Evolutionary conservation across 306 rosid genomes (phyloP).

Genomic region (Mimosa pudica): DNA sequence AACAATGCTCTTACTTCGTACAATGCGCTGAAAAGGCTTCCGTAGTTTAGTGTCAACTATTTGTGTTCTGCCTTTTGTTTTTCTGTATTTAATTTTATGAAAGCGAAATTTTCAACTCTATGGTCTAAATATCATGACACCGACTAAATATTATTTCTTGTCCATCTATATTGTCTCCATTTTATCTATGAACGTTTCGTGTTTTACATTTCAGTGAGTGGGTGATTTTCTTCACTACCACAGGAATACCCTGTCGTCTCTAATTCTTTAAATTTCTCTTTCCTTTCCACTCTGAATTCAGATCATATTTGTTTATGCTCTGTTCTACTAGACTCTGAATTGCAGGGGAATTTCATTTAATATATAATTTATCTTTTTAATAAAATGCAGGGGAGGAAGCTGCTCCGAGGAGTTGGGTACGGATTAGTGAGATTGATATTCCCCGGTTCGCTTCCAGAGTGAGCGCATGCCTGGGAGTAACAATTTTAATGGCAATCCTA

Average conservation of each 20-base stretch:
- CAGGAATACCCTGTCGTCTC: no score
- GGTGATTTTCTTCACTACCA: not conserved
- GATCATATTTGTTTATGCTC: slow-evolving; percentile 16
- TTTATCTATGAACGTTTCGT: not conserved
- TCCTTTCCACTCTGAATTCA: not conserved
- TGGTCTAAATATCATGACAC: slow-evolving; percentile 9
- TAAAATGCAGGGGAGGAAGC: slow-evolving; percentile 56
- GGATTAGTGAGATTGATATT: slow-evolving; percentile 42
- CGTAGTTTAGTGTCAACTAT: not conserved
- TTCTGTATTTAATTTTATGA: slow-evolving; percentile 15
- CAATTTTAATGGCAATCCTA: slow-evolving; percentile 55
- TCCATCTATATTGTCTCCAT: slow-evolving; percentile 6
- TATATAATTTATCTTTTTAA: slow-evolving; percentile 16
- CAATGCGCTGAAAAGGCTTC: slow-evolving; percentile 39
- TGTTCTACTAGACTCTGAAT: slow-evolving; percentile 23
- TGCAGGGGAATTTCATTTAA: not conserved
- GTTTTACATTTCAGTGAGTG: slow-evolving; percentile 16
- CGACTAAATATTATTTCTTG: slow-evolving; percentile 27
- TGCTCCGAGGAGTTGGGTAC: slow-evolving; percentile 40
- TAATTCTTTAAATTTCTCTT: not conserved
- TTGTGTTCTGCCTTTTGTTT: slow-evolving; percentile 23
- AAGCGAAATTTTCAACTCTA: slow-evolving; percentile 30
- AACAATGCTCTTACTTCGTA: slow-evolving; percentile 22
- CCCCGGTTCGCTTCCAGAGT: slow-evolving; percentile 54
- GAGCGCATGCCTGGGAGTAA: slow-evolving; percentile 72